Percentiles rank a stretch among this genome's conserved stretches.
phyloP scores from a whole-genome alignment of 225 moss, liverwort and hornwort genomes.

The Bryum argenteum region DNA sequence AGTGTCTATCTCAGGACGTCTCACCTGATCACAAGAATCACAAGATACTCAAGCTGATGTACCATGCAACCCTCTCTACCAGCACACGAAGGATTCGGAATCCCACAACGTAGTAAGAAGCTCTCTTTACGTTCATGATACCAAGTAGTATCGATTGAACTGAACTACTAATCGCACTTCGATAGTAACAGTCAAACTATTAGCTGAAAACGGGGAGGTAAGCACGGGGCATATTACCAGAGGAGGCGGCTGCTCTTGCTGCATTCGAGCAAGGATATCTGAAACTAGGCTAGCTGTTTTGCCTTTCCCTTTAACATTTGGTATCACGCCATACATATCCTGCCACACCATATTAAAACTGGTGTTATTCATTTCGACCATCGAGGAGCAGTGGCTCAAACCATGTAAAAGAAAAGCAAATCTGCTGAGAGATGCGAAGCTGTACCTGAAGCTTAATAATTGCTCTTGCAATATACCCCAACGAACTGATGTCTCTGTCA shows the following conservation, averaged over 20 bases:
- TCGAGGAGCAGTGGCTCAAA: slow-evolving; percentile 7
- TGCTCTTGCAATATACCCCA: slow-evolving; percentile 81
- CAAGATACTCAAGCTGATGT: slow-evolving; percentile 10
- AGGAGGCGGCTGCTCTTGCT: slow-evolving; percentile 69
- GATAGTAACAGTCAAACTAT: not conserved
- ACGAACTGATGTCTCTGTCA: slow-evolving; percentile 77
- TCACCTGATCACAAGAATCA: slow-evolving; percentile 38
- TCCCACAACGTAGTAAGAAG: not conserved
- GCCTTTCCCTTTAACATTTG: slow-evolving; percentile 84
- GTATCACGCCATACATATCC: slow-evolving; percentile 79
- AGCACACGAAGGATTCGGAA: slow-evolving; percentile 9
- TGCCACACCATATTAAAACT: slow-evolving; percentile 37
- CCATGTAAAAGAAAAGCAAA: slow-evolving; percentile 14
- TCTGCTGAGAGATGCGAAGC: slow-evolving; percentile 15
- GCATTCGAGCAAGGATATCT: slow-evolving; percentile 76
- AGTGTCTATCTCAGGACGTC: slow-evolving; percentile 71
- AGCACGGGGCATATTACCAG: slow-evolving; percentile 40
- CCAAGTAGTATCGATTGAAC: slow-evolving; percentile 5
- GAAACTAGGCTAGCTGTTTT: slow-evolving; percentile 74
- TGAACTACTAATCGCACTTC: slow-evolving; percentile 10
- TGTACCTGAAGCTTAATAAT: slow-evolving; percentile 71
- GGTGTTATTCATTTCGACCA: slow-evolving; percentile 9
- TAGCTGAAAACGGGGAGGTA: not conserved
- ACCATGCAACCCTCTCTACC: not conserved
- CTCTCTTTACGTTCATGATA: slow-evolving; percentile 15